Base-by-base conservation (phyloP, 2,329 filamentous ascomycete genomes). In the Calonectria hongkongensis region DNA sequence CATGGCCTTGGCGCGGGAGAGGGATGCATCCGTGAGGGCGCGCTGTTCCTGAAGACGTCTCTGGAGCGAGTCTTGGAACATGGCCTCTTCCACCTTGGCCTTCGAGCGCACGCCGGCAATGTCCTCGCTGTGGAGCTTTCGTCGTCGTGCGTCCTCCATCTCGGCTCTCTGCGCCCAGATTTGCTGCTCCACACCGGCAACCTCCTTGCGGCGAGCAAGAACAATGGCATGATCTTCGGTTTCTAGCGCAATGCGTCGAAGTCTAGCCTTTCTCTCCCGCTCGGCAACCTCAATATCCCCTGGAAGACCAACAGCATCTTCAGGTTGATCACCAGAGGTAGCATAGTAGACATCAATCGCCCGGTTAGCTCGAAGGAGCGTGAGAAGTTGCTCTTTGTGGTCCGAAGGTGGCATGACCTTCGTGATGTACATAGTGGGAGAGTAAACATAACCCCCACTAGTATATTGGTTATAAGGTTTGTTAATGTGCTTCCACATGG, bases 401-500 rank as follows among this genome's bases (percentile, higher is more conserved):
- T 87, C 85, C 2, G 84, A 83, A 5, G 83, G 79, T 0, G 83
- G 80, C 7, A 90, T 76, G 1, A 90, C 80, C 51, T 87, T 88
- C 43, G 81, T 77, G 25, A 92, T 86, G 79, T 93, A 94, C 84
- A 91, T 92, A 4, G 92, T 90, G 0, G 92, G 89, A 0, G 92
- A 94, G 81, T 92, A 94, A 1, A 88, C 90, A 75, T 87, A 87
- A 6, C 84, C 86, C 28, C 88, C 87, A 50, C 88, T 85, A 1
- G 82, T 88, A 81, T 87, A 91, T 72, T 87, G 84, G 75, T 92
- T 91, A 77, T 87, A 90, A 0, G 89, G 84, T 73, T 90, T 88
- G 82, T 93, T 93, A 77, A 93, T 83, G 39, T 89, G 84, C 78
- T 91, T 91, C 91, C 92, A 93, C 83, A 93, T 87, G 51, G 89